Base-by-base conservation (phyloP, 108 stramenopile species). In the Skeletonema costatum region DNA sequence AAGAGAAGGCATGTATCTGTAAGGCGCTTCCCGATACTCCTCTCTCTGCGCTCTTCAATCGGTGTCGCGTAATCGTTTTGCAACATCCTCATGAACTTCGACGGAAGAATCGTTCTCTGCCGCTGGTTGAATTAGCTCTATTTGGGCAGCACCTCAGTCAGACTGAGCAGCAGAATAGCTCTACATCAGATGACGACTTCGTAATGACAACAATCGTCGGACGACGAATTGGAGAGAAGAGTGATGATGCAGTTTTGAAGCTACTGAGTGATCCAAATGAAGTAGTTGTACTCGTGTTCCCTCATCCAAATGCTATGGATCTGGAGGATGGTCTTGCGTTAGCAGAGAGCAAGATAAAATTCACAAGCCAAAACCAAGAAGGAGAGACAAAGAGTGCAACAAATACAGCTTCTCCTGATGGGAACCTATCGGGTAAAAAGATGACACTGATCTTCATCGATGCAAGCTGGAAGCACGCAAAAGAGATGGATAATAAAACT, bases 391-490 rank as follows among this genome's bases (percentile, higher is more conserved):
- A 25, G 25, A 25, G 25, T 25, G 25, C 25, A 25, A 25, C 25
- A 25, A 25, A 25, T 25, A 0, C 25, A 25, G 0, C 25, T 25
- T 25, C 25, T 39, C 1, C 11, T 5, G 39, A 75, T 14, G 61
- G 19, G 42, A 68, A 61, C 31, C 6, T 16, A 16, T 36, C 35
- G 14, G 44, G 63, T 10, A 69, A 80, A 46, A 90, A 84, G 39
- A 78, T 92, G 2, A 70, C 76, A 1, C 30, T 94, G 2, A 19
- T 94, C 16, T 82, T 89, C 14, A 68, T 94, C 41, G 93, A 94
- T 85, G 93, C 89, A 3, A 91, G 91, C 32, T 94, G 93, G 93
- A 88, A 90, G 53, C 89, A 87, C 69, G 90, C 93, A 12, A 70
- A 68, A 25, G 93, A 94, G 83, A 94, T 94, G 93, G 82, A 92